A percentile compares a stretch with the other conserved stretches of the same genome.
Conservation (phyloP, 2,329 filamentous ascomycete species). For the Pseudonectria buxi region DNA sequence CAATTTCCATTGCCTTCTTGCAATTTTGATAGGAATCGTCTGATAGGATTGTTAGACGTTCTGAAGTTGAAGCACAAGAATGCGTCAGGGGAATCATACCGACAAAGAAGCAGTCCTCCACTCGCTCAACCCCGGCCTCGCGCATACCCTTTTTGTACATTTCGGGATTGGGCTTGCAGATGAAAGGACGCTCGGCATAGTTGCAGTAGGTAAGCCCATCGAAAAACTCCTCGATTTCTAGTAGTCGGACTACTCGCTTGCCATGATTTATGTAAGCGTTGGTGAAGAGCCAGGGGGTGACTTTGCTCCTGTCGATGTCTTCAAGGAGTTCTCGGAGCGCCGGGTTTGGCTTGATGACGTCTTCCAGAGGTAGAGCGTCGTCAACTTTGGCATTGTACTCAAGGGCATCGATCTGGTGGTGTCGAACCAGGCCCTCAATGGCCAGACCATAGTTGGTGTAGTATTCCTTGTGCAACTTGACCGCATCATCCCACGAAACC, state of each 20-base stretch:
- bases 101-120: constrained; percentile 82
- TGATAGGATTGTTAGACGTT: constrained; percentile 23
- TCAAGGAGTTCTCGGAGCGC: constrained; percentile 68
- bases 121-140: constrained; percentile 64
- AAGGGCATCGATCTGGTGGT: constrained; percentile 91
- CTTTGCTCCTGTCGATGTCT: constrained; percentile 76
- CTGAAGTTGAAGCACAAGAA: neutral
- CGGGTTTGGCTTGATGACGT: constrained; percentile 72
- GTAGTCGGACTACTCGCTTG: constrained; percentile 69
- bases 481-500: constrained; percentile 70
- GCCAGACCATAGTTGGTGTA: constrained; percentile 96
- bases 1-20: constrained; percentile 65
- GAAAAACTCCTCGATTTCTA: constrained; percentile 82
- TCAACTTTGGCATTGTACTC: constrained; percentile 95
- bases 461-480: constrained; percentile 80
- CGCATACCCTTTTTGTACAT: constrained; percentile 88
- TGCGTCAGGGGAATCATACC: too few species aligned
- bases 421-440: constrained; percentile 86
- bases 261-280: constrained; percentile 93
- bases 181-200: constrained; percentile 63
- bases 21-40: constrained; percentile 88
- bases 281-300: constrained; percentile 89
- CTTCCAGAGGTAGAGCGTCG: constrained; percentile 83
- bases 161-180: constrained; percentile 78
- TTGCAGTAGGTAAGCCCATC: constrained; percentile 95